Evolutionary conservation across 2,329 filamentous ascomycete species (phyloP).

Genomic region (Cladosporium sp.): DNA sequence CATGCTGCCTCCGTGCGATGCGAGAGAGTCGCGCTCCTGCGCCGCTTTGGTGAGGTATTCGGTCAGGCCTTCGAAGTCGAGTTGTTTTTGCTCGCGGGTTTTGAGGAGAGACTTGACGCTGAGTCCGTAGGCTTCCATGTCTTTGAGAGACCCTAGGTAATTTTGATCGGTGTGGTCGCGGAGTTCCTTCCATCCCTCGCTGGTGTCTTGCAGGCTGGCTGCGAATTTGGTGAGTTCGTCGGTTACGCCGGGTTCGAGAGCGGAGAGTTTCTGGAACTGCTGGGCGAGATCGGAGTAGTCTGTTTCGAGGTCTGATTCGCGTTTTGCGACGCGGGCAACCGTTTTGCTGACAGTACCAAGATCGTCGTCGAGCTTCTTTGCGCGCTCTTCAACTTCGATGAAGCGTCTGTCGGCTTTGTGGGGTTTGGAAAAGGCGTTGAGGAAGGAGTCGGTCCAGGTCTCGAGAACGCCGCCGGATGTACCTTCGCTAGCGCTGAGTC

Average conservation of each 20-base stretch:
- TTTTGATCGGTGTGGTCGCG: constrained; percentile 92
- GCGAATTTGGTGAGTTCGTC: constrained; percentile 79
- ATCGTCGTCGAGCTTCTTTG: constrained; percentile 91
- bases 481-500: constrained; percentile 38
- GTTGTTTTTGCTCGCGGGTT: constrained; percentile 92
- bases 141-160: constrained; percentile 84
- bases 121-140: constrained; percentile 93
- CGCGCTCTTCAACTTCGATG: constrained; percentile 86
- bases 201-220: constrained; percentile 77
- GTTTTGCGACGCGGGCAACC: constrained; percentile 80
- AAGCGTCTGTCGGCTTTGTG: constrained; percentile 94
- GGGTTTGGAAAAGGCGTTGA: constrained; percentile 95
- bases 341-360: constrained; percentile 91
- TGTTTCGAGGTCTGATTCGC: constrained; percentile 79
- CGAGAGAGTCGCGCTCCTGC: constrained; percentile 75
- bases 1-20: constrained; percentile 51
- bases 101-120: constrained; percentile 84
- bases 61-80: constrained; percentile 92
- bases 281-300: constrained; percentile 87
- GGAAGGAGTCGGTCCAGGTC: constrained; percentile 89
- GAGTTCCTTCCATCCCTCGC: constrained; percentile 69
- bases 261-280: constrained; percentile 90
- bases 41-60: constrained; percentile 93
- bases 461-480: constrained; percentile 74
- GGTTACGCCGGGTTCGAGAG: constrained; percentile 82